A percentile compares a stretch with the other conserved stretches of the same genome.
phyloP scores from a whole-genome alignment of 768 basidiomycete species.

The Rhodotorula toruloides region DNA sequence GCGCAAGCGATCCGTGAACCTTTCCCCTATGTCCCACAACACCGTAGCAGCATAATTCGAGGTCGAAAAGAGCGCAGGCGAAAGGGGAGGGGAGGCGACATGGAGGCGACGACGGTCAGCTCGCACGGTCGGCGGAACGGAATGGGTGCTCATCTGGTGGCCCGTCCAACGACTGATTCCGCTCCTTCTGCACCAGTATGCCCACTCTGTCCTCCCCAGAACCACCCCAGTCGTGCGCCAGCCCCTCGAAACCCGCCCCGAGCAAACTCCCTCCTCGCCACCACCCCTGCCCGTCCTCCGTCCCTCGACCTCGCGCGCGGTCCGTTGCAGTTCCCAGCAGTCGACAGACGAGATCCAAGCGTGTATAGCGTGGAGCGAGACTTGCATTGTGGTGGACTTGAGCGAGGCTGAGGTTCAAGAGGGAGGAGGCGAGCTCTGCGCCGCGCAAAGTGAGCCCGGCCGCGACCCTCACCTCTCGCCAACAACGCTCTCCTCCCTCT shows the following conservation, averaged over 20 bases:
- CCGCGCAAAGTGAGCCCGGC: too few species aligned
- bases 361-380: too few species aligned
- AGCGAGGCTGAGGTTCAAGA: neutral
- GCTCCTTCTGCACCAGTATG: neutral
- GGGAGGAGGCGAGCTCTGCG: too few species aligned
- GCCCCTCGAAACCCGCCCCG: too few species aligned
- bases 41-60: neutral
- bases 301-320: neutral
- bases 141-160: neutral
- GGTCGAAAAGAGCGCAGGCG: neutral
- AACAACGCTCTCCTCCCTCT: too few species aligned
- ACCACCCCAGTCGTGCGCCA: too few species aligned
- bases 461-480: too few species aligned
- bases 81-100: neutral
- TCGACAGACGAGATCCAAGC: neutral
- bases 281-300: neutral
- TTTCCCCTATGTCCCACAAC: conserved; percentile 31
- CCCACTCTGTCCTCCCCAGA: neutral
- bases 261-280: neutral
- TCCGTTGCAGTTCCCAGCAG: neutral
- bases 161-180: neutral
- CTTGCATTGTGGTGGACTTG: conserved; percentile 7
- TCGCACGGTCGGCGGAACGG: neutral
- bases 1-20: conserved; percentile 42
- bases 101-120: neutral